Conservation (phyloP, 805 yeast species). For the Saccharomycopsis sp. region DNA sequence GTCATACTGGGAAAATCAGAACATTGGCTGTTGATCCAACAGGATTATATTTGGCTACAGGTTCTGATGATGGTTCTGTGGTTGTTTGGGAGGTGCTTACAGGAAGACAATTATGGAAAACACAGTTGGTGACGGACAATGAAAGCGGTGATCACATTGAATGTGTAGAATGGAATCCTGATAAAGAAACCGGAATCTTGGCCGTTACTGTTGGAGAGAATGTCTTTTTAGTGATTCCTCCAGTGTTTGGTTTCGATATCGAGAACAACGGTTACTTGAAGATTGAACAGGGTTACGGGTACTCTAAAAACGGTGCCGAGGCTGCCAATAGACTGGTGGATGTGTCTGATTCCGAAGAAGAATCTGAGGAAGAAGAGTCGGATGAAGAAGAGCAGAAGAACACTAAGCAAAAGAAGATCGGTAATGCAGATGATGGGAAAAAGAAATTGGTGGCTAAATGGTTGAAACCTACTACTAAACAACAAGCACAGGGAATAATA, state of each 20-base stretch:
- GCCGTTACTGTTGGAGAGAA: slow-evolving; percentile 81
- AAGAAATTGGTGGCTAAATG: slow-evolving; percentile 66
- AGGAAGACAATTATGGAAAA: slow-evolving; percentile 83
- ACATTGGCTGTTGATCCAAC: slow-evolving; percentile 77
- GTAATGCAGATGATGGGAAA: slow-evolving; percentile 26
- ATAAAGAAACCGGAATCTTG: slow-evolving; percentile 60
- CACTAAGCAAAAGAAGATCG: slow-evolving; percentile 22
- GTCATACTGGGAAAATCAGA: slow-evolving; percentile 81
- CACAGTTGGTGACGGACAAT: slow-evolving; percentile 40
- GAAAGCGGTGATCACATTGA: slow-evolving; percentile 76
- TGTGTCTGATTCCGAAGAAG: slow-evolving; percentile 21
- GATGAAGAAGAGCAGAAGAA: slow-evolving; percentile 36
- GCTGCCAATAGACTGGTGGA: slow-evolving; percentile 41
- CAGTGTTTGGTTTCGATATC: slow-evolving; percentile 79
- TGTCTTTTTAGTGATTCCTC: slow-evolving; percentile 77
- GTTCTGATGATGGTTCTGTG: slow-evolving; percentile 93
- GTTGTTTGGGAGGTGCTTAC: slow-evolving; percentile 95
- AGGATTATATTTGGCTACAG: slow-evolving; percentile 95
- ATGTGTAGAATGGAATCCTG: slow-evolving; percentile 87
- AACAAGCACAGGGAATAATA: slow-evolving; percentile 62
- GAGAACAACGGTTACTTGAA: slow-evolving; percentile 75
- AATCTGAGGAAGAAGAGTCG: slow-evolving; percentile 31
- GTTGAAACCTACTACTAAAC: slow-evolving; percentile 66
- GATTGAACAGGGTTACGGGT: slow-evolving; percentile 91
- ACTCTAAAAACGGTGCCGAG: slow-evolving; percentile 33